A percentile compares a stretch with the other conserved stretches of the same genome.
phyloP scores from a whole-genome alignment of 805 yeast genomes.

The Priceomyces castillae region DNA sequence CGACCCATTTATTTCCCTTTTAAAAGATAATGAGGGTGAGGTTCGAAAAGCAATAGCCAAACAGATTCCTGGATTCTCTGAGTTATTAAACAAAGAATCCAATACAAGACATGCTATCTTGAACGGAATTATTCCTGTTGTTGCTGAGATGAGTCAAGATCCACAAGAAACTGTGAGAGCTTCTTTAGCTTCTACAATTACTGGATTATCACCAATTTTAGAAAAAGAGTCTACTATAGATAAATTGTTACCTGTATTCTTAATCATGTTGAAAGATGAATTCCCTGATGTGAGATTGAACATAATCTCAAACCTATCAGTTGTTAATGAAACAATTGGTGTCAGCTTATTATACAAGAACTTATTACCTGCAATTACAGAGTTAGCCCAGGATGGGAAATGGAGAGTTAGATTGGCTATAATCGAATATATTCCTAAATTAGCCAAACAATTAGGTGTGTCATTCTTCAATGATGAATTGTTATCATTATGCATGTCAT shows the following conservation, averaged over 20 bases:
- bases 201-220: slow-evolving; percentile 80
- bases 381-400: slow-evolving; percentile 91
- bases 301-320: slow-evolving; percentile 86
- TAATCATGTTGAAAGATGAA: slow-evolving; percentile 94
- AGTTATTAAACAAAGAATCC: slow-evolving; percentile 41
- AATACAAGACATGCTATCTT: slow-evolving; percentile 50
- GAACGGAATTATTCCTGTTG: slow-evolving; percentile 74
- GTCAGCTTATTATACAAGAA: slow-evolving; percentile 83
- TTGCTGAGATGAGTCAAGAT: slow-evolving; percentile 81
- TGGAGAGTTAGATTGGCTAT: slow-evolving; percentile 98
- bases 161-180: slow-evolving; percentile 92
- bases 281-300: slow-evolving; percentile 94
- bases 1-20: slow-evolving; percentile 68
- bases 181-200: slow-evolving; percentile 83
- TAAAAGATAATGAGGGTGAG: slow-evolving; percentile 94
- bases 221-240: slow-evolving; percentile 84
- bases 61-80: slow-evolving; percentile 77
- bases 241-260: slow-evolving; percentile 78
- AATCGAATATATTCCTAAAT: slow-evolving; percentile 90
- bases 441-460: slow-evolving; percentile 92
- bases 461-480: slow-evolving; percentile 90
- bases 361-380: slow-evolving; percentile 91
- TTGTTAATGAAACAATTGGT: slow-evolving; percentile 92
- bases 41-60: slow-evolving; percentile 93
- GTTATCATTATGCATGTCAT: slow-evolving; percentile 88